Evolutionary conservation across 495 filamentous ascomycete species (phyloP).

Genomic region (Acidiella bohemica): DNA sequence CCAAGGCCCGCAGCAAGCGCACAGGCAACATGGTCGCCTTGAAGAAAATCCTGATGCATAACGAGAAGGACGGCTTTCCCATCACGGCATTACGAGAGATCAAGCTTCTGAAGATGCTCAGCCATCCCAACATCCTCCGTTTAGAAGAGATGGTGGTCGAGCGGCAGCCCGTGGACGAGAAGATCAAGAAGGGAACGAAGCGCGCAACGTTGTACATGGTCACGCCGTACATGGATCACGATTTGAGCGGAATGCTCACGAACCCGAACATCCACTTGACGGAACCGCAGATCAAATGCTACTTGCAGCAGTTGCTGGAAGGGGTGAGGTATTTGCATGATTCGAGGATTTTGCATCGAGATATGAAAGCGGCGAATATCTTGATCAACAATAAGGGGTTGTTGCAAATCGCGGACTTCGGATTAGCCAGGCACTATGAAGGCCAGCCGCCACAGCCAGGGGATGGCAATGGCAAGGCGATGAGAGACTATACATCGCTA

Average conservation of each 20-base stretch:
- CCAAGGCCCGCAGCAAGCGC: conserved; percentile 68
- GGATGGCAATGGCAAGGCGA: conserved; percentile 69
- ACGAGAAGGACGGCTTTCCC: conserved; percentile 72
- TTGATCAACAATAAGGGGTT: conserved; percentile 91
- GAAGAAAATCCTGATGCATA: conserved; percentile 90
- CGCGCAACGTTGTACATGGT: conserved; percentile 95
- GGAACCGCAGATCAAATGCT: conserved; percentile 91
- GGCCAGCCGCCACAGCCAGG: conserved; percentile 68
- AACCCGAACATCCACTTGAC: conserved; percentile 81
- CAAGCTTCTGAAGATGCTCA: conserved; percentile 88
- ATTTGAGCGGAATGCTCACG: conserved; percentile 87
- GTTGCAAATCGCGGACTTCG: conserved; percentile 95
- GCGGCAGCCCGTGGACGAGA: conserved; percentile 39
- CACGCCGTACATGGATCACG: conserved; percentile 97
- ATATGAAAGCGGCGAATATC: conserved; percentile 98
- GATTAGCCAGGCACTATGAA: conserved; percentile 84
- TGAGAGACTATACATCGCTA: conserved; percentile 80
- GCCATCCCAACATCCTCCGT: conserved; percentile 73
- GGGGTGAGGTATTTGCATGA: conserved; percentile 82
- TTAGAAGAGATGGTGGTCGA: conserved; percentile 96
- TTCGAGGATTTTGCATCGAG: conserved; percentile 80
- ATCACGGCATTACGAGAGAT: conserved; percentile 77
- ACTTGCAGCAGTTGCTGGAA: conserved; percentile 85
- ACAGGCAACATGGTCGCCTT: conserved; percentile 64
- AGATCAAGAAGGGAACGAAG: conserved; percentile 45